These are phyloP conservation scores for Colletotrichum orbiculare DNA, from an alignment of 2,329 filamentous ascomycete species.

Conservation along the genomic window DNA sequence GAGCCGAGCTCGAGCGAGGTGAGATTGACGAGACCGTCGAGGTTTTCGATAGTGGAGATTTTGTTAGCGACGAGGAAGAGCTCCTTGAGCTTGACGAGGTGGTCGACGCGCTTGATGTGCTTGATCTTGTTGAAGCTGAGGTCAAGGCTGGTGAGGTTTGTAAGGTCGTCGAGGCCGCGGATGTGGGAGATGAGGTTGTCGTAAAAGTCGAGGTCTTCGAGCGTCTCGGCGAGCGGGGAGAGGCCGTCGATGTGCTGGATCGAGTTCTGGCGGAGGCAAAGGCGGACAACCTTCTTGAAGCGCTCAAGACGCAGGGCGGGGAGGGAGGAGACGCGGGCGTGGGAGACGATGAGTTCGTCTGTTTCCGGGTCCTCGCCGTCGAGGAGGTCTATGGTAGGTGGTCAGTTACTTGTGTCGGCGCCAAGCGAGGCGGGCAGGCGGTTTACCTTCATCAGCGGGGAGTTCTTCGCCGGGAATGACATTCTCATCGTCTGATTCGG, in stretches of 20 bases:
- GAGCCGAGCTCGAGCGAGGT: slow-evolving; percentile 91
- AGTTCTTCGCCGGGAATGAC: slow-evolving; percentile 79
- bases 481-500: slow-evolving; percentile 80
- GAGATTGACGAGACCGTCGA: slow-evolving; percentile 79
- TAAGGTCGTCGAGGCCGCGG: slow-evolving; percentile 82
- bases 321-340: slow-evolving; percentile 85
- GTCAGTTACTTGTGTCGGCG: slow-evolving; percentile 8
- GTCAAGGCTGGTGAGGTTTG: slow-evolving; percentile 82
- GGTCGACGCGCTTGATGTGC: slow-evolving; percentile 89
- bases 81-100: slow-evolving; percentile 82
- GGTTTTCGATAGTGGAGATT: slow-evolving; percentile 85
- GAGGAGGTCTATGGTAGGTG: slow-evolving; percentile 62
- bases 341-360: slow-evolving; percentile 89
- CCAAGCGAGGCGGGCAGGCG: not conserved
- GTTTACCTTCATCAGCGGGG: slow-evolving; percentile 80
- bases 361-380: slow-evolving; percentile 69
- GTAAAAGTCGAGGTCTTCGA: slow-evolving; percentile 92
- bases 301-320: slow-evolving; percentile 82
- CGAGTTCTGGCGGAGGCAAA: slow-evolving; percentile 93
- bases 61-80: slow-evolving; percentile 96
- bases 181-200: slow-evolving; percentile 94
- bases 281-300: slow-evolving; percentile 78
- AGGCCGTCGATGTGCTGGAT: slow-evolving; percentile 86
- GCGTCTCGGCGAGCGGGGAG: slow-evolving; percentile 68
- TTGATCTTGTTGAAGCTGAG: slow-evolving; percentile 99